A percentile compares a stretch with the other conserved stretches of the same genome.
Evolutionary conservation across 306 rosid genomes (phyloP).

Genomic region (Medicago arabica): DNA sequence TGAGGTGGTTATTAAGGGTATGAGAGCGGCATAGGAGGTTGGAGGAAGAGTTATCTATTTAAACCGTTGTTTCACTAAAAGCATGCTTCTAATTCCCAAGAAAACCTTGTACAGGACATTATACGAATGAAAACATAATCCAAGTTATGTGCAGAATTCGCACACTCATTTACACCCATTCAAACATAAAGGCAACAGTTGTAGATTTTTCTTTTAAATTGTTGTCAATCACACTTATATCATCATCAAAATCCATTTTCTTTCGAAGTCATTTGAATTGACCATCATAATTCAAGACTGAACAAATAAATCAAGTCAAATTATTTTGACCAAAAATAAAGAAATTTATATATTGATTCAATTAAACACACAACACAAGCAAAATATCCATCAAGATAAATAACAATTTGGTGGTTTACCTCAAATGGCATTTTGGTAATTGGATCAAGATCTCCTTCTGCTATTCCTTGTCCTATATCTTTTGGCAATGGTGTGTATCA

Average conservation of each 20-base stretch:
- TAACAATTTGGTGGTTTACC: slow-evolving; percentile 51
- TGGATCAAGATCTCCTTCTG: slow-evolving; percentile 91
- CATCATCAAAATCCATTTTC: slow-evolving; percentile 28
- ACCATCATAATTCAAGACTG: slow-evolving; percentile 14
- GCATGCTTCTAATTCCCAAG: slow-evolving; percentile 23
- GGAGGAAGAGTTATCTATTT: neutral
- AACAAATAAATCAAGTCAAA: slow-evolving; percentile 17
- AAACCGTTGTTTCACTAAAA: slow-evolving; percentile 1
- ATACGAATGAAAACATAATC: slow-evolving; percentile 13
- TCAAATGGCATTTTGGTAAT: slow-evolving; percentile 77
- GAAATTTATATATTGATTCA: slow-evolving; percentile 26
- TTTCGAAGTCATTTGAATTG: slow-evolving; percentile 8
- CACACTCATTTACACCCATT: slow-evolving; percentile 27
- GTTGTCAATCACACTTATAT: slow-evolving; percentile 16
- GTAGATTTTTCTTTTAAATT: slow-evolving; percentile 2
- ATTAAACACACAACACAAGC: neutral
- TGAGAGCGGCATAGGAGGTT: neutral
- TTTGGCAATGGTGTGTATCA: slow-evolving; percentile 64
- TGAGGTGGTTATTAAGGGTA: neutral
- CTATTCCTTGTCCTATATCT: slow-evolving; percentile 81
- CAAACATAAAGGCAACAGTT: neutral
- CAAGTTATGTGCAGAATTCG: slow-evolving; percentile 26
- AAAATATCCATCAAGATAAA: slow-evolving; percentile 15
- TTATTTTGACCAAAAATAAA: slow-evolving; percentile 12
- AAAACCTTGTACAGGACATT: slow-evolving; percentile 31